Evolutionary conservation across 192 early-diverging fungal genomes (phyloP).

Genomic region (Backusella luteola): DNA sequence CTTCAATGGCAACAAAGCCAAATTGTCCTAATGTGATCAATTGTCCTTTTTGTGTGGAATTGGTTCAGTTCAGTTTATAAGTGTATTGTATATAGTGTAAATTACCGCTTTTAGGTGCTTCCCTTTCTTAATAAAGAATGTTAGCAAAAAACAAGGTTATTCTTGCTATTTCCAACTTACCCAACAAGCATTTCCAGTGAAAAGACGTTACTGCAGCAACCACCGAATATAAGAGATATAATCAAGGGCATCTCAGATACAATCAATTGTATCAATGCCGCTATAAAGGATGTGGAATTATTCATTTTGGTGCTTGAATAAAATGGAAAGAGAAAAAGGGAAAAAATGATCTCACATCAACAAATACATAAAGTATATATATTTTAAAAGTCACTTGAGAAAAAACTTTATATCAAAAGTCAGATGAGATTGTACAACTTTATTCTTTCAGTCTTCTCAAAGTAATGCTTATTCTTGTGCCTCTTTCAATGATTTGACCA

Average conservation of each 20-base stretch:
- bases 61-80: too few relatives aligned
- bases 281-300: constrained; percentile 3
- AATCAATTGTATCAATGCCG: constrained; percentile 17
- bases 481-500: constrained; percentile 32
- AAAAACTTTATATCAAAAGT: background rate
- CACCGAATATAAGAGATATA: constrained; percentile 76
- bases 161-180: constrained; percentile 32
- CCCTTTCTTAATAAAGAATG: constrained; percentile 30
- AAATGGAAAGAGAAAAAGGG: background rate
- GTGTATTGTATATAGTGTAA: background rate
- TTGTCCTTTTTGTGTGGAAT: constrained; percentile 43
- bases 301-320: background rate
- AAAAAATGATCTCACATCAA: background rate
- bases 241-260: constrained; percentile 57
- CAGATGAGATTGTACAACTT: background rate
- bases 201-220: constrained; percentile 89
- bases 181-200: constrained; percentile 78
- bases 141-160: background rate
- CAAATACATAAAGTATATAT: background rate
- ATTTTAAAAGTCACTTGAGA: background rate
- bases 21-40: constrained; percentile 86
- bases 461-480: constrained; percentile 48
- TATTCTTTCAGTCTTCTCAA: constrained; percentile 32
- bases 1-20: constrained; percentile 67
- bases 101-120: constrained; percentile 58